Percentiles rank a stretch among this genome's conserved stretches.
These are phyloP conservation scores for Ustilago cynodontis DNA, from an alignment of 1,284 basidiomycete genomes.

Conservation along the genomic window DNA sequence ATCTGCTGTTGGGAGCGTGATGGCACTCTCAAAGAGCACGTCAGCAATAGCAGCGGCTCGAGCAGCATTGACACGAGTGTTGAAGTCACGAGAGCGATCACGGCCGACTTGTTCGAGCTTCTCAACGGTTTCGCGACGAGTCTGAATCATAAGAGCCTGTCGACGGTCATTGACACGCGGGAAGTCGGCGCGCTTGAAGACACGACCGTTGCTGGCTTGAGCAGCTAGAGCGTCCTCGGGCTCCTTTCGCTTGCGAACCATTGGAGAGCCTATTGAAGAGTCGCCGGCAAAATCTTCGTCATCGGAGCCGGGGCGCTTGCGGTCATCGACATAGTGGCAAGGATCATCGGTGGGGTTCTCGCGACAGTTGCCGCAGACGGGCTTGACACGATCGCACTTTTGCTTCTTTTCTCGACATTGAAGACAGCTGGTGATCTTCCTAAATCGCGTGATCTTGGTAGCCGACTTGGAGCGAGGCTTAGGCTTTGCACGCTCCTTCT, in stretches of 20 bases:
- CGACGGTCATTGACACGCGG: slow-evolving; percentile 42
- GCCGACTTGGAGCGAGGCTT: slow-evolving; percentile 54
- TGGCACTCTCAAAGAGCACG: slow-evolving; percentile 51
- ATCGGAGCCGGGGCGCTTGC: slow-evolving; percentile 47
- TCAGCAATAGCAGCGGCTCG: slow-evolving; percentile 60
- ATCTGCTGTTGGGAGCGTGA: slow-evolving; percentile 52
- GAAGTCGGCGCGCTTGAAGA: slow-evolving; percentile 46
- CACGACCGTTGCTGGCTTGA: slow-evolving; percentile 17
- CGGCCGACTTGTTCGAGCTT: slow-evolving; percentile 49
- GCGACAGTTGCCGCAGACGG: slow-evolving; percentile 59
- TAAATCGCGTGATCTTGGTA: slow-evolving; percentile 62
- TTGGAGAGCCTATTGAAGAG: slow-evolving; percentile 44
- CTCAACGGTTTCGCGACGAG: slow-evolving; percentile 45
- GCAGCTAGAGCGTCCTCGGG: slow-evolving; percentile 19
- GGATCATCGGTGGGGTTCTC: slow-evolving; percentile 51
- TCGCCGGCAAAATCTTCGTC: slow-evolving; percentile 43
- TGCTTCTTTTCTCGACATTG: slow-evolving; percentile 64
- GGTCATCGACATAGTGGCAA: slow-evolving; percentile 58
- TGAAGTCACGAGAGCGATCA: slow-evolving; percentile 51
- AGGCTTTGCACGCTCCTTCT: slow-evolving; percentile 57
- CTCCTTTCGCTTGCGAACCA: slow-evolving; percentile 52
- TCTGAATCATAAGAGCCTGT: slow-evolving; percentile 40
- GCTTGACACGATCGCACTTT: slow-evolving; percentile 64
- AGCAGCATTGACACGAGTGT: slow-evolving; percentile 57
- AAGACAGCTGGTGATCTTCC: slow-evolving; percentile 62